phyloP scores from a whole-genome alignment of 345 rosid species.

The Carallia pectinifolia region DNA sequence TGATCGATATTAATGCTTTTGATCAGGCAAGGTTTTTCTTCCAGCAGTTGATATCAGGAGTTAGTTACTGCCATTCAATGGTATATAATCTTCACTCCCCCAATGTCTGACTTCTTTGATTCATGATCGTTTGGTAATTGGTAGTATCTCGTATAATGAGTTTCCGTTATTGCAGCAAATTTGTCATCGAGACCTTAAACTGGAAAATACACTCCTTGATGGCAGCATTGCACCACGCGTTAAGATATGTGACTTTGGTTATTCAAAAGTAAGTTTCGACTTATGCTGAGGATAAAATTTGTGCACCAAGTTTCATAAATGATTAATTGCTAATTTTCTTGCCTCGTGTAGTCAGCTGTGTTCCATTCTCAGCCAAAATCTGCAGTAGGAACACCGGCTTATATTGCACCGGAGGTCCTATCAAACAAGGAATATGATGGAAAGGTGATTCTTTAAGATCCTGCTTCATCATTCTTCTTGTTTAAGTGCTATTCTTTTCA shows the following conservation, averaged over 20 bases:
- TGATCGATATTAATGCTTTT: background rate
- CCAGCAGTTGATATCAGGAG: no score
- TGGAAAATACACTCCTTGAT: conserved; percentile 74
- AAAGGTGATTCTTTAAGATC: no score
- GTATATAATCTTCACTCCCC: background rate
- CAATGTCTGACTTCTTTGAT: background rate
- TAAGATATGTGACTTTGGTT: conserved; percentile 63
- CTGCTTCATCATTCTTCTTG: background rate
- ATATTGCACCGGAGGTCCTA: no score
- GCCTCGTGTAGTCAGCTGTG: background rate
- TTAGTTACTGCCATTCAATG: no score
- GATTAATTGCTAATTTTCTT: background rate
- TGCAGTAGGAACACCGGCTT: no score
- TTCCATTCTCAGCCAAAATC: no score
- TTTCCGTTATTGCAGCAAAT: conserved; percentile 43
- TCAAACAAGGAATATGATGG: no score
- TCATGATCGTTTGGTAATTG: background rate
- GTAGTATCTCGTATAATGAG: conserved; percentile 3
- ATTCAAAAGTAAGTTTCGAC: conserved; percentile 39
- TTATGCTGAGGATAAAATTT: background rate
- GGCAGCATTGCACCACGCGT: conserved; percentile 61
- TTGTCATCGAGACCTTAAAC: conserved; percentile 78
- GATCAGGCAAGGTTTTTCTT: no score
- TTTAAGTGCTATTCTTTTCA: background rate
- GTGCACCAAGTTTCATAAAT: background rate